Percentiles rank a stretch among this genome's conserved stretches.
These are phyloP conservation scores for Paramecium pentaurelia DNA, from an alignment of 73 alveolate species.

Conservation along the genomic window DNA sequence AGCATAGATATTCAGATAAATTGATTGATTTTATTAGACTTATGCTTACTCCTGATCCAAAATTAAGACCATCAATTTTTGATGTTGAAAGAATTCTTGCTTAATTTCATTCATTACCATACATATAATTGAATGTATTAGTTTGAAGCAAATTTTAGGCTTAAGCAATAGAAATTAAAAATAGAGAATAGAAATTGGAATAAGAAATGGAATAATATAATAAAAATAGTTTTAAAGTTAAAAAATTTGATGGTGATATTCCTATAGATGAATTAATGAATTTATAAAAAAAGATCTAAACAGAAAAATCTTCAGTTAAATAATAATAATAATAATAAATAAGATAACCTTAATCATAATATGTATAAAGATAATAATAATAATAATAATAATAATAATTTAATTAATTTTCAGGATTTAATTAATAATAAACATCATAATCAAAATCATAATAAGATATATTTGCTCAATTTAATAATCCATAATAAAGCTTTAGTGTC, in stretches of 20 bases:
- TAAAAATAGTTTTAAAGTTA: not conserved
- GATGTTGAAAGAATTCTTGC: slow-evolving; percentile 67
- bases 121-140: slow-evolving; percentile 42
- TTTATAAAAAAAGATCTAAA: slow-evolving; percentile 16
- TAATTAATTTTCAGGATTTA: not conserved
- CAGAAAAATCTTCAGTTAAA: not conserved
- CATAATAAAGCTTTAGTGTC: not conserved
- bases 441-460: not conserved
- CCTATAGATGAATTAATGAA: slow-evolving; percentile 50
- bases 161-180: slow-evolving; percentile 22
- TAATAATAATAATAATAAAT: not conserved
- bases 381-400: not conserved
- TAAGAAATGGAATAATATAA: slow-evolving; percentile 46
- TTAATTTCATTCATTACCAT: slow-evolving; percentile 68
- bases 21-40: slow-evolving; percentile 84
- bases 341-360: not conserved
- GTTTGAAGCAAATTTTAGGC: not conserved
- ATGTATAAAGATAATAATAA: not conserved
- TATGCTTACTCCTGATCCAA: slow-evolving; percentile 92
- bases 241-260: slow-evolving; percentile 59
- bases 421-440: not conserved
- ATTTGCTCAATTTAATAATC: not conserved
- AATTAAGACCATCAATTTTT: slow-evolving; percentile 79
- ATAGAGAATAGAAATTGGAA: slow-evolving; percentile 38
- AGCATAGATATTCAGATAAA: slow-evolving; percentile 72